phyloP scores from a whole-genome alignment of 805 yeast species.

The Suhomyces tanzawaensis region DNA sequence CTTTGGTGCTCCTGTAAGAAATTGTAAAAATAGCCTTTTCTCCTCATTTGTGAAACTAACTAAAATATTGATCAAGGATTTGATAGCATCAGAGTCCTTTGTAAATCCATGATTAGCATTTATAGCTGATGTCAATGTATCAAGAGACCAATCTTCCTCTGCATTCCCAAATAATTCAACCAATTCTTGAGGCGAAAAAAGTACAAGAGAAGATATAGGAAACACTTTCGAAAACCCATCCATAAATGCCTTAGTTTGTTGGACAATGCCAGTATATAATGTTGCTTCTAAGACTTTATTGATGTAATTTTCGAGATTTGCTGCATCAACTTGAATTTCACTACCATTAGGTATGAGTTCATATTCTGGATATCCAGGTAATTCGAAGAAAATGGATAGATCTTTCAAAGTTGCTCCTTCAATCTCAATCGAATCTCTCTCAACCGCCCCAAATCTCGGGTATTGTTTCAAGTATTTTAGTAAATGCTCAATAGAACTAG shows the following conservation, averaged over 20 bases:
- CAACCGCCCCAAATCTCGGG: constrained; percentile 12
- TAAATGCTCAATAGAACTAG: constrained; percentile 55
- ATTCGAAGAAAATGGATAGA: constrained; percentile 59
- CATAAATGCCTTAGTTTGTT: constrained; percentile 67
- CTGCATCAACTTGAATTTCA: constrained; percentile 43
- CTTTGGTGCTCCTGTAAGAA: constrained; percentile 89
- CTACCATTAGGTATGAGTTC: constrained; percentile 60
- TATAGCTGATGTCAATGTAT: constrained; percentile 56
- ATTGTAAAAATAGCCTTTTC: constrained; percentile 74
- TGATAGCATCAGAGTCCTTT: constrained; percentile 63
- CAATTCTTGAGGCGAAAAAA: constrained; percentile 75
- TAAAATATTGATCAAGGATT: constrained; percentile 61
- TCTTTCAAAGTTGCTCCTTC: constrained; percentile 48
- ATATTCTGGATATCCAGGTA: constrained; percentile 72
- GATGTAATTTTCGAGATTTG: constrained; percentile 60
- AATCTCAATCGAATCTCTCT: constrained; percentile 16
- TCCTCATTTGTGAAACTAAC: constrained; percentile 50
- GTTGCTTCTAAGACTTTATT: constrained; percentile 55
- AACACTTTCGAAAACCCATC: constrained; percentile 82
- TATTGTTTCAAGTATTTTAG: constrained; percentile 37
- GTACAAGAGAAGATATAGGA: constrained; percentile 67
- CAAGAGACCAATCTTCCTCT: constrained; percentile 82
- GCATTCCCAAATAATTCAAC: constrained; percentile 69
- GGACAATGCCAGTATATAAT: constrained; percentile 58
- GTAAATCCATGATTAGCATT: constrained; percentile 90